Conservation (phyloP, 768 basidiomycete species). For the Suillus brevipes region DNA sequence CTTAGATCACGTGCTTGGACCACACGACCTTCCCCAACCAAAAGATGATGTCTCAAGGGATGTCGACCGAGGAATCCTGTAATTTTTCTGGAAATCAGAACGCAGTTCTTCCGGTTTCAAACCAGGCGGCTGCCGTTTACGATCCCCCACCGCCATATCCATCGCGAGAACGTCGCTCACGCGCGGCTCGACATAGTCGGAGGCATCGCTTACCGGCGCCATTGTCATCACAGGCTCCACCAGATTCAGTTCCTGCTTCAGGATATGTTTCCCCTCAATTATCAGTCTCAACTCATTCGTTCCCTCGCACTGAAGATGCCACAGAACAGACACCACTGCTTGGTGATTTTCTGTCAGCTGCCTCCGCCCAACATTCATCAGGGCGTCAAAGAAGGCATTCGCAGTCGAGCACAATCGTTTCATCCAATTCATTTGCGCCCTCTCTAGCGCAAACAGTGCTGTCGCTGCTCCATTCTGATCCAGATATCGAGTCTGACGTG, state of each 20-base stretch:
- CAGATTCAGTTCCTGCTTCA: constrained; percentile 37
- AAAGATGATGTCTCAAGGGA: background rate
- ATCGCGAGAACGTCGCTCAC: constrained; percentile 43
- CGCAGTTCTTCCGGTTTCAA: constrained; percentile 7
- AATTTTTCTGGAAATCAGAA: background rate
- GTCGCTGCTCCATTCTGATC: constrained; percentile 64
- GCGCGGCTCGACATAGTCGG: constrained; percentile 32
- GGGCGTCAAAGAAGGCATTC: constrained; percentile 57
- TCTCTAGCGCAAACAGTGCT: constrained; percentile 69
- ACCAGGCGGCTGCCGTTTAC: constrained; percentile 14
- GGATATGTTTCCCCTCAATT: constrained; percentile 28
- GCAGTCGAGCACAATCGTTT: constrained; percentile 50
- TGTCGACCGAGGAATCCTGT: background rate
- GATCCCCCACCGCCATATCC: constrained; percentile 81
- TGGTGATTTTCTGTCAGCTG: constrained; percentile 21
- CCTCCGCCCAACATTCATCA: constrained; percentile 23
- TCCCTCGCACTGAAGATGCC: constrained; percentile 30
- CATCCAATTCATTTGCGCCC: constrained; percentile 52
- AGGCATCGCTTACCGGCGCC: constrained; percentile 32
- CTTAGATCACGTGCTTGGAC: constrained; percentile 1
- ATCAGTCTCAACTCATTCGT: constrained; percentile 25
- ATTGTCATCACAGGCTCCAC: constrained; percentile 32
- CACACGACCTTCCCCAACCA: background rate
- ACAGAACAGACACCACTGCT: constrained; percentile 54
- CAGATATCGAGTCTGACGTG: constrained; percentile 41